phyloP scores from a whole-genome alignment of 2,329 filamentous ascomycete species.

The Clonostachys solani region DNA sequence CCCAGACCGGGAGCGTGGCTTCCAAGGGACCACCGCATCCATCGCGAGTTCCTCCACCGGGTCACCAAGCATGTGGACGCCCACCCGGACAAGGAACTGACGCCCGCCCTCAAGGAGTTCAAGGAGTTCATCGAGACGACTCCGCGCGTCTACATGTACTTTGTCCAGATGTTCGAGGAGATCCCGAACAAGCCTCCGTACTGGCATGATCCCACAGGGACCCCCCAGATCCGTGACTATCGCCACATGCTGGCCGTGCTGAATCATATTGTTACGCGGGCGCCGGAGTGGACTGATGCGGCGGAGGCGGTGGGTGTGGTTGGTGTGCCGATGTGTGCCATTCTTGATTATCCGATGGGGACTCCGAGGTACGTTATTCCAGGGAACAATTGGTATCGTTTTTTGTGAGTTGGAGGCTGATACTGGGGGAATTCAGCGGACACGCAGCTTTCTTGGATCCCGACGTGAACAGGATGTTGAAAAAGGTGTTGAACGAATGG shows the following conservation, averaged over 20 bases:
- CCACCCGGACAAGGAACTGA: slow-evolving; percentile 40
- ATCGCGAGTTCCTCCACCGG: slow-evolving; percentile 57
- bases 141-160: slow-evolving; percentile 62
- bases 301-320: slow-evolving; percentile 47
- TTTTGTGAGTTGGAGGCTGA: background rate
- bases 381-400: background rate
- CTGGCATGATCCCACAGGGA: slow-evolving; percentile 54
- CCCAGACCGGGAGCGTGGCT: slow-evolving; percentile 55
- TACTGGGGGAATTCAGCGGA: slow-evolving; percentile 22
- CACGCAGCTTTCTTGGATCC: slow-evolving; percentile 51
- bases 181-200: slow-evolving; percentile 59
- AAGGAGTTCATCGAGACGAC: slow-evolving; percentile 60
- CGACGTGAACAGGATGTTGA: slow-evolving; percentile 48
- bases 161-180: slow-evolving; percentile 65
- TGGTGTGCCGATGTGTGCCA: slow-evolving; percentile 46
- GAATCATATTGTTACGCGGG: slow-evolving; percentile 51
- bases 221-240: slow-evolving; percentile 61
- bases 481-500: slow-evolving; percentile 54
- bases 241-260: slow-evolving; percentile 62
- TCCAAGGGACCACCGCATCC: slow-evolving; percentile 56
- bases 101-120: slow-evolving; percentile 61
- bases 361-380: slow-evolving; percentile 36
- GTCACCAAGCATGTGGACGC: slow-evolving; percentile 51
- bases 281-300: slow-evolving; percentile 48
- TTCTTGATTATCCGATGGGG: slow-evolving; percentile 54